Base-by-base conservation (phyloP, 306 rosid species). In the Clitoria ternatea region DNA sequence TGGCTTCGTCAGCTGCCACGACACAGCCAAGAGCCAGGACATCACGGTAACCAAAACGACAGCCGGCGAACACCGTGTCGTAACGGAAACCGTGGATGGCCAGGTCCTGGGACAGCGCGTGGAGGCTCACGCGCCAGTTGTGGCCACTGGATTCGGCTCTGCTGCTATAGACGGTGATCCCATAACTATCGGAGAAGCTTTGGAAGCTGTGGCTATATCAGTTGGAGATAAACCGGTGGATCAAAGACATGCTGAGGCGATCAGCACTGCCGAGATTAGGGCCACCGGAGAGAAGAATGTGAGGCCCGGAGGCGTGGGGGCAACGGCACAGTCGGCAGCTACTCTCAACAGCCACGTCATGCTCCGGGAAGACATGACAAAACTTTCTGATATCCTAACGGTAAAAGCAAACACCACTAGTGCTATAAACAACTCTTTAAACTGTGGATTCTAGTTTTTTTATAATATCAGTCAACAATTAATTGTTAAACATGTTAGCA, bases 91-190 rank as follows among this genome's bases (percentile, higher is more conserved):
- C 0, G 47, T 74, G 9, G 79, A 35, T 4, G 74, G 61, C 6
- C 69, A 66, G 53, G 4, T 56, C 32, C 1, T 57, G 37, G 75
- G 75, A 11, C 17, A 62, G 29, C 54, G 27, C 26, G 72, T 32
- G 47, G 61, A 39, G 1, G 6, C 6, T 11, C 73, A 68, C 5
- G 48, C 1, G 8, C 80, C 60, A 0, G 17, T 23, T 22, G 72
- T 59, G 29, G 15, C 75, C 9, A 32, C 59, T 5, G 56, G 39
- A 24, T 12, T 68, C 2, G 83, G 80, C 2, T 80, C 73, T 0
- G 77, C 80, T 0, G 69, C 63, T 14, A 79, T 74, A 2, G 77
- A 68, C 2, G 80, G 83, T 0, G 83, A 74, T 4, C 83, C 77
- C 6, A 74, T 80, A 30, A 74, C 77, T 0, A 80, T 80, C 1